These are phyloP conservation scores for Cryptococcus sp. DNA, from an alignment of 1,284 basidiomycete species.

Conservation along the genomic window DNA sequence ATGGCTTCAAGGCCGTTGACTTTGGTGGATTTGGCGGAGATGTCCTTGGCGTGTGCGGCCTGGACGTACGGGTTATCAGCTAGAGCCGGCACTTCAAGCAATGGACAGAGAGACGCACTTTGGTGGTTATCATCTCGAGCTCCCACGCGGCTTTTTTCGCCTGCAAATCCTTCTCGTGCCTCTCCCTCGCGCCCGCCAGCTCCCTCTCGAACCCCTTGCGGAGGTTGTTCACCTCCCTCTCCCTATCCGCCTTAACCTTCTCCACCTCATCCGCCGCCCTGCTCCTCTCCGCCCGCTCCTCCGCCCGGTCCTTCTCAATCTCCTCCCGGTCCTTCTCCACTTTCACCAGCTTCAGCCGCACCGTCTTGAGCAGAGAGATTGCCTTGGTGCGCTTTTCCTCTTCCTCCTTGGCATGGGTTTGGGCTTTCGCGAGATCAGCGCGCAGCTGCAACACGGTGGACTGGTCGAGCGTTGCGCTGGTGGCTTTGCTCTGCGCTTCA, in stretches of 20 bases:
- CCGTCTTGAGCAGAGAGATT: constrained; percentile 80
- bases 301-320: constrained; percentile 57
- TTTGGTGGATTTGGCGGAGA: constrained; percentile 60
- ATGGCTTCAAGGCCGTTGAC: constrained; percentile 68
- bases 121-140: constrained; percentile 66
- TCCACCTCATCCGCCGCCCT: constrained; percentile 50
- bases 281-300: constrained; percentile 61
- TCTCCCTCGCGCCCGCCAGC: constrained; percentile 59
- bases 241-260: constrained; percentile 59
- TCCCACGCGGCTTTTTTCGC: constrained; percentile 69
- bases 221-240: constrained; percentile 64
- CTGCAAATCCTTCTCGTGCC: constrained; percentile 68
- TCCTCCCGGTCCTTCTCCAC: constrained; percentile 89
- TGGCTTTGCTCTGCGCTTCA: constrained; percentile 63
- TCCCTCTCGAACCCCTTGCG: constrained; percentile 75
- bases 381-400: constrained; percentile 95
- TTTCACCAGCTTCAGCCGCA: constrained; percentile 87
- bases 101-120: constrained; percentile 55
- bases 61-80: constrained; percentile 40
- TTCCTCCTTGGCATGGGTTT: constrained; percentile 72
- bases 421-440: constrained; percentile 61
- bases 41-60: constrained; percentile 67
- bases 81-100: background rate
- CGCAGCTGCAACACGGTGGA: constrained; percentile 59
- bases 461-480: constrained; percentile 52